Evolutionary conservation across 805 yeast genomes (phyloP), one percentile per base, ranked within the genome.

Genomic region (Candida odintsovae): DNA sequence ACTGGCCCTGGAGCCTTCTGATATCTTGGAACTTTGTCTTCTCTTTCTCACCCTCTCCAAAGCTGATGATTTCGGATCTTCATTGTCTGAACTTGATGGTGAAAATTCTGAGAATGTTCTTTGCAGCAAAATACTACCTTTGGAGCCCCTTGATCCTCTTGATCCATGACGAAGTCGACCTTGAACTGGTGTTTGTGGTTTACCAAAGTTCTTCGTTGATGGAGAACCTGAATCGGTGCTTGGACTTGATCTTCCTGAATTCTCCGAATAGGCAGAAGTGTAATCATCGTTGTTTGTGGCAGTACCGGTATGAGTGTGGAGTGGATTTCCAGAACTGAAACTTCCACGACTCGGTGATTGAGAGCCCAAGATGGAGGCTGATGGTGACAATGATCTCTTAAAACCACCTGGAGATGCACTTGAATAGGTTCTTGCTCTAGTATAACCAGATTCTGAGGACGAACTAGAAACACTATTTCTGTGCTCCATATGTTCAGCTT

Each of bases 401-500:
- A 71, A 65, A 0, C 75, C 75, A 38, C 70, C 58, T 2, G 71
- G 66, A 6, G 66, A 52, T 1, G 62, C 50, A 1, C 50, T 35
- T 1, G 70, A 66, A 36, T 56, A 59, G 3, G 60, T 64, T 45
- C 70, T 53, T 3, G 64, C 47, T 44, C 64, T 50, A 11, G 51
- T 40, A 37, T 45, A 45, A 6, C 56, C 58, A 2, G 64, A 59
- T 4, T 61, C 64, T 5, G 75, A 67, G 0, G 73, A 67, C 7
- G 71, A 64, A 23, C 68, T 64, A 3, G 67, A 62, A 18, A 62
- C 53, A 18, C 72, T 69, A n/a, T 65, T 60, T 47, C 70, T 64
- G 46, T 67, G 71, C 36, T 64, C 64, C 52, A 83, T 54, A 63
- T 88, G 95, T 62, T 92, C 98, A 26, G 75, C 83, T 58, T 90